Conservation (phyloP, 2,329 filamentous ascomycete genomes). For the Paramyrothecium sp. region DNA sequence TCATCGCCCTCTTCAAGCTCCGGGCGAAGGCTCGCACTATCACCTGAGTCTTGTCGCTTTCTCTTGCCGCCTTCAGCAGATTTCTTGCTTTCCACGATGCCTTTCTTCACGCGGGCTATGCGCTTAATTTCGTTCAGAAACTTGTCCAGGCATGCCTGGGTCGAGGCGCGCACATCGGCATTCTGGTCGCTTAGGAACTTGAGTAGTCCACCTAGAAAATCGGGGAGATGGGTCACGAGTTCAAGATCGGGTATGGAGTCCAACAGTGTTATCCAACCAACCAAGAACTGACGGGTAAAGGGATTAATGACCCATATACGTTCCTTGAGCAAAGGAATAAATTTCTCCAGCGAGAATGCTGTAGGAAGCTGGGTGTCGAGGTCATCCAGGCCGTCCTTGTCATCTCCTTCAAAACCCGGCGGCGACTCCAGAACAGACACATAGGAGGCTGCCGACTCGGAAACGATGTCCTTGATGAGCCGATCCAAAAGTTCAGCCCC, state of each 20-base stretch:
- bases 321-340: constrained; percentile 91
- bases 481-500: constrained; percentile 93
- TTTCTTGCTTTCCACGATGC: constrained; percentile 82
- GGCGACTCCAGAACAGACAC: constrained; percentile 78
- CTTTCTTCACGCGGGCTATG: constrained; percentile 89
- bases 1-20: constrained; percentile 61
- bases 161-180: constrained; percentile 90
- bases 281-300: constrained; percentile 90
- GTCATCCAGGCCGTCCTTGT: constrained; percentile 43
- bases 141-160: constrained; percentile 82
- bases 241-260: constrained; percentile 97
- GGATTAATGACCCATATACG: constrained; percentile 93
- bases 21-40: constrained; percentile 60
- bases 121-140: constrained; percentile 93
- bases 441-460: constrained; percentile 92
- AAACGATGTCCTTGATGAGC: constrained; percentile 92
- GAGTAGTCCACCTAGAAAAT: constrained; percentile 85
- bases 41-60: constrained; percentile 68
- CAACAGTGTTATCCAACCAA: constrained; percentile 91
- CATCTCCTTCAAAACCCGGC: constrained; percentile 40
- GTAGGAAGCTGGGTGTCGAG: constrained; percentile 61
- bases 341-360: constrained; percentile 86
- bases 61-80: constrained; percentile 65
- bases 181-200: constrained; percentile 92
- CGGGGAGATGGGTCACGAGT: constrained; percentile 86